phyloP scores from a whole-genome alignment of 2,329 filamentous ascomycete genomes.

The Ascochyta fabae region DNA sequence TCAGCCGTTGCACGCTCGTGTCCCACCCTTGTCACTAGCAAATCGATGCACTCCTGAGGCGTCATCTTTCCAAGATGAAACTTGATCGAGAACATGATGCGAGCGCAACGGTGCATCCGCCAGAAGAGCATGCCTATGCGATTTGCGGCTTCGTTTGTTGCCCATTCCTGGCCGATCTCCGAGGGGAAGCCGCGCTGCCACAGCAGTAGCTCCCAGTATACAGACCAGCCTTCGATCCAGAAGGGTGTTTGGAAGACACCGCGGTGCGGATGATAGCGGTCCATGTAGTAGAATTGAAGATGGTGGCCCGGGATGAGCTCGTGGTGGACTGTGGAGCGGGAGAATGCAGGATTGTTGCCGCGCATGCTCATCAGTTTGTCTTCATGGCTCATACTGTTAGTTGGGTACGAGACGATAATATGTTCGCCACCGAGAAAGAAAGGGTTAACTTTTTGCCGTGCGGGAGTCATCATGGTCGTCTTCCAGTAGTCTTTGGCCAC shows the following conservation, averaged over 20 bases:
- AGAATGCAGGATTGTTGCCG: constrained; percentile 65
- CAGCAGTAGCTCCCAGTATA: constrained; percentile 67
- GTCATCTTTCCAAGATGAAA: constrained; percentile 64
- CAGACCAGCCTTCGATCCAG: constrained; percentile 66
- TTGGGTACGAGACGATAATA: constrained; percentile 65
- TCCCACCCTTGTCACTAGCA: constrained; percentile 63
- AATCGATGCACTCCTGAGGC: constrained; percentile 62
- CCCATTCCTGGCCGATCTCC: constrained; percentile 54
- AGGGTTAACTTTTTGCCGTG: constrained; percentile 61
- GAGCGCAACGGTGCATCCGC: constrained; percentile 67
- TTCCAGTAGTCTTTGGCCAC: constrained; percentile 62
- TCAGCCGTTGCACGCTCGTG: constrained; percentile 67
- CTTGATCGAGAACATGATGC: constrained; percentile 64
- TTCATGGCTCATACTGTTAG: constrained; percentile 58
- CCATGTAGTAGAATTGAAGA: constrained; percentile 59
- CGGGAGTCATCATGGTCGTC: constrained; percentile 64
- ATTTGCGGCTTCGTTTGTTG: constrained; percentile 57
- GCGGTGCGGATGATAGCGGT: constrained; percentile 58
- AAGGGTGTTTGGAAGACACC: constrained; percentile 63
- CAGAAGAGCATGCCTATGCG: constrained; percentile 66
- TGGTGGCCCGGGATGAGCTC: constrained; percentile 67
- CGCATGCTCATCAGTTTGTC: constrained; percentile 66
- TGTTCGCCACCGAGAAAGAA: constrained; percentile 65
- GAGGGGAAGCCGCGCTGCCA: constrained; percentile 47
- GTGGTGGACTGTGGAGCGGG: constrained; percentile 66